Evolutionary conservation across 1,284 basidiomycete species (phyloP).

Genomic region (Sporisorium iseilematis-ciliati): DNA sequence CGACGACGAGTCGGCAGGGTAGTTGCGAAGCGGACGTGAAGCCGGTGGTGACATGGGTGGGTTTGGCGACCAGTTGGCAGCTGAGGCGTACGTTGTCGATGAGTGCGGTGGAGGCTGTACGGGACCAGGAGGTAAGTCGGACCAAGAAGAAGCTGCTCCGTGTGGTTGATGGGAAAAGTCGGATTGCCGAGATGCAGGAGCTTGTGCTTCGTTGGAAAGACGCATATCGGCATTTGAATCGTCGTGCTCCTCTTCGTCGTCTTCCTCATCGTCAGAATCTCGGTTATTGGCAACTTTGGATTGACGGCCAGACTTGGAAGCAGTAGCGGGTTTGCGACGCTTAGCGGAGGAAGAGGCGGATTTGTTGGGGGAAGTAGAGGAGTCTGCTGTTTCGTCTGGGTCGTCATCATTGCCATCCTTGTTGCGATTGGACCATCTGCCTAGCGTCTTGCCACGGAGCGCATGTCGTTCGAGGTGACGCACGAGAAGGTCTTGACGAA

Average conservation of each 20-base stretch:
- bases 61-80: constrained; percentile 19
- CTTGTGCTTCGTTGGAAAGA: neutral
- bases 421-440: constrained; percentile 54
- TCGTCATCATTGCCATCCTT: constrained; percentile 47
- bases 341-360: constrained; percentile 11
- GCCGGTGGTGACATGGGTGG: constrained; percentile 29
- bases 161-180: constrained; percentile 12
- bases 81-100: constrained; percentile 5
- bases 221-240: neutral
- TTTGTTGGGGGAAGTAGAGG: constrained; percentile 20
- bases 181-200: neutral
- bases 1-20: constrained; percentile 1
- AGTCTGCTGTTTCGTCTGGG: constrained; percentile 13
- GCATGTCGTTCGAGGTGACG: constrained; percentile 59
- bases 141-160: constrained; percentile 13
- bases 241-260: constrained; percentile 14
- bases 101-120: neutral
- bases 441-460: constrained; percentile 52
- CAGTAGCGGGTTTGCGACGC: constrained; percentile 17
- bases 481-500: constrained; percentile 56
- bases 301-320: constrained; percentile 14
- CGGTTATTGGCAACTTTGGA: neutral
- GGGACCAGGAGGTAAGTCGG: constrained; percentile 6
- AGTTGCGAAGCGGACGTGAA: constrained; percentile 15
- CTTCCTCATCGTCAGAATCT: constrained; percentile 12